Evolutionary conservation across 805 yeast genomes (phyloP), one percentile per base, ranked within the genome.

Genomic region (Schizosaccharomyces japonicus): DNA sequence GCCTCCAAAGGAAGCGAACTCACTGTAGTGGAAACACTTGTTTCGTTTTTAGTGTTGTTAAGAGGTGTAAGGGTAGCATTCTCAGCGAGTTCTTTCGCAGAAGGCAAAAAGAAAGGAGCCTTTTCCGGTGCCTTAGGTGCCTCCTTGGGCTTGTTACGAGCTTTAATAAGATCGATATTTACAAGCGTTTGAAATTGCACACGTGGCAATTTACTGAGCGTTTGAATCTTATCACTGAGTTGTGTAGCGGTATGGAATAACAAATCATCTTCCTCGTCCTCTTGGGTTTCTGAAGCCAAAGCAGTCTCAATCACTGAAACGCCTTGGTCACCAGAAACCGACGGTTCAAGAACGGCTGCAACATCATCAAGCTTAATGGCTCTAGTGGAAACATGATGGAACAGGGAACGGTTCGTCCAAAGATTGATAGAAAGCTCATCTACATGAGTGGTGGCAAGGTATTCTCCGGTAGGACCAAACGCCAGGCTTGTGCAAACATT

Each of bases 331-430:
- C 92, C 90, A 17, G 92, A 70, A 21, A 72, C 73, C 50, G 78
- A 79, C 5, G 95, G 95, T 58, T 83, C 63, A 15, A 71, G 61
- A 1, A 76, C 67, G 5, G 47, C 49, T 30, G 63, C 58, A 2
- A 73, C 63, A 54, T 83, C 85, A 21, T 80, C 90, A 10, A 72
- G 75, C 44, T 77, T 77, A 26, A 87, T 67, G 50, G 74, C 80
- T 54, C 85, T 73, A 0, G 84, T 74, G 1, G 65, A 55, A 0
- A 87, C 75, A 15, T 82, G 69, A 52, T 66, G 70, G 61, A 85
- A 84, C 62, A 83, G 94, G 0, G 95, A 75, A 56, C 77, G 70
- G 60, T 85, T 83, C 5, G 93, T 79, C 99, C 99, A 90, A 49
- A 92, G 65, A 47, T 80, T 75, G 50, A 90, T 76, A 27, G 98